Evolutionary conservation across 805 yeast genomes (phyloP), one percentile per base, ranked within the genome.

Genomic region (Nakazawaea siamensis): DNA sequence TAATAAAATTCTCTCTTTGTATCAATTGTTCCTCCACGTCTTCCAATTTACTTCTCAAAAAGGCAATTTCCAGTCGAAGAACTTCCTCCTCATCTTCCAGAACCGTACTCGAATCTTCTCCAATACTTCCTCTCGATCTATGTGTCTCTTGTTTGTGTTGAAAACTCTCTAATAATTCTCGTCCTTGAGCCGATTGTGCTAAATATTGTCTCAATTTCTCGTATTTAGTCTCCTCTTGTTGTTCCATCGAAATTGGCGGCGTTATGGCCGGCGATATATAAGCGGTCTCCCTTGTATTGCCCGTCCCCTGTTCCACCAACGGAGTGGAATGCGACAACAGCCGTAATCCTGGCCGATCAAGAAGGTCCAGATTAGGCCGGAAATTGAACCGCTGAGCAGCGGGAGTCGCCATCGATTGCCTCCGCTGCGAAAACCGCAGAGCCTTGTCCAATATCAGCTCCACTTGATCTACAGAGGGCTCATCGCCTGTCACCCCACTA

Each of bases 301-400:
- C 12, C 12, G 8, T 12, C 24, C 8, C 8, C 24, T 21, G 24
- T 12, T 9, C 24, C 11, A 21, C 20, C 15, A 36, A 17, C 13
- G 39, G 39, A n/a, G 40, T 37, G 20, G 40, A 37, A 18, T 37
- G 40, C 19, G 40, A 37, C 13, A 37, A 26, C 14, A 37, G 40
- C 8, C n/a, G n/a, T n/a, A n/a, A n/a, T n/a, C n/a, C n/a, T n/a
- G n/a, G n/a, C n/a, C n/a, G n/a, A n/a, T 31, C 23, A 3, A 36
- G 14, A 8, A 31, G 27, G 20, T 26, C 20, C 11, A 27, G 12
- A 12, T 19, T 19, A n/a, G 36, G 36, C 24, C 27, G 31, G 29
- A 36, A 36, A 23, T 29, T 37, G 11, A 24, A 25, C 14, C 21
- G 23, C 5, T 12, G 5, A 6, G 27, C 8, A 13, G 8, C 7